These are phyloP conservation scores for Brassica napus DNA, from an alignment of 345 rosid genomes.

Conservation along the genomic window DNA sequence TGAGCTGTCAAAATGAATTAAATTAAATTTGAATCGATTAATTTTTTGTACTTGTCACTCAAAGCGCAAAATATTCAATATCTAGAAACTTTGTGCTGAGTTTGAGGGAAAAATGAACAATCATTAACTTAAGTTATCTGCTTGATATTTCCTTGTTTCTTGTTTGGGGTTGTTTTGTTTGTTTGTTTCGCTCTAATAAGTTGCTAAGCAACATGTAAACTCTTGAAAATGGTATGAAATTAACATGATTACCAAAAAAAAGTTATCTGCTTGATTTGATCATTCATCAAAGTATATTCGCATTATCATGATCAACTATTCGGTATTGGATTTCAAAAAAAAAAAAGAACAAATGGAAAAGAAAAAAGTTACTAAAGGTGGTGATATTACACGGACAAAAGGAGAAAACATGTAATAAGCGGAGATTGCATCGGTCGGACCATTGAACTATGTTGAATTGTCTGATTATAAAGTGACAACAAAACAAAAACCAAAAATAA, in stretches of 20 bases:
- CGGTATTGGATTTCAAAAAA: background rate
- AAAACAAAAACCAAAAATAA: constrained; percentile 18
- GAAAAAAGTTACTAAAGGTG: background rate
- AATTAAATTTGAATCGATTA: background rate
- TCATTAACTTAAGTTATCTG: background rate
- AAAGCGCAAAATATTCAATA: background rate
- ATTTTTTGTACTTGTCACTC: background rate
- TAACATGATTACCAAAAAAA: background rate
- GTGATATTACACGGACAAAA: constrained; percentile 32
- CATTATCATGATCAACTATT: constrained; percentile 4
- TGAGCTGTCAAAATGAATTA: background rate
- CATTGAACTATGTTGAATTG: constrained; percentile 31
- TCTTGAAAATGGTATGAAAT: no score
- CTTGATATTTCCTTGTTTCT: no score
- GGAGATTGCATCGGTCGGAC: constrained; percentile 36
- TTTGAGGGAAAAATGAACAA: background rate
- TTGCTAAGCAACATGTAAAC: no score
- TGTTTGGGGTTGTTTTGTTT: no score
- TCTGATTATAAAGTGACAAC: constrained; percentile 35
- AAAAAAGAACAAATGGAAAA: background rate
- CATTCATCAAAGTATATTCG: background rate
- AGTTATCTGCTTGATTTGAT: background rate
- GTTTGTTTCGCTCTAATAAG: no score
- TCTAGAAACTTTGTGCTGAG: background rate
- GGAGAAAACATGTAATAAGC: constrained; percentile 24